These are phyloP conservation scores for Alternaria ethzedia DNA, from an alignment of 2,329 filamentous ascomycete genomes.

Conservation along the genomic window DNA sequence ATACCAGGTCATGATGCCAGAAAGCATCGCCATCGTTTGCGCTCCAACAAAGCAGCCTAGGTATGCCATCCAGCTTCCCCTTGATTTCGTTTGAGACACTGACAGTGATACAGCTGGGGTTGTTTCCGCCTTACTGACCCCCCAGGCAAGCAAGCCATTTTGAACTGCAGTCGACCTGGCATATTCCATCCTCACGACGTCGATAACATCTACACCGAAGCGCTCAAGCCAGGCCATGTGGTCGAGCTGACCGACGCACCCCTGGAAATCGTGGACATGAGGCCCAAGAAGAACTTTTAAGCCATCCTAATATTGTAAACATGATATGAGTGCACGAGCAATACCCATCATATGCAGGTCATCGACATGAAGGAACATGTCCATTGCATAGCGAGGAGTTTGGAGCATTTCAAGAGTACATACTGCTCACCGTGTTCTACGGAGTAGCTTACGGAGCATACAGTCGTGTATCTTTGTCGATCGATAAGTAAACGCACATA, in stretches of 20 bases:
- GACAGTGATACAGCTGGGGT: slow-evolving; percentile 69
- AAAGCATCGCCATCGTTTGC: slow-evolving; percentile 96
- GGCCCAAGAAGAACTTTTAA: slow-evolving; percentile 35
- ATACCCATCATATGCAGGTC: neutral
- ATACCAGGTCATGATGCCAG: slow-evolving; percentile 95
- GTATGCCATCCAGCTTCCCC: slow-evolving; percentile 59
- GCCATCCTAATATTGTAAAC: neutral
- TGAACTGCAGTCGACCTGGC: slow-evolving; percentile 76
- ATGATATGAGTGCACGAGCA: neutral
- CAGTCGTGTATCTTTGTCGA: neutral
- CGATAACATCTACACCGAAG: slow-evolving; percentile 78
- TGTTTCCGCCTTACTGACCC: slow-evolving; percentile 94
- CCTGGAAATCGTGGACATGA: slow-evolving; percentile 71
- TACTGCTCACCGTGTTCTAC: neutral
- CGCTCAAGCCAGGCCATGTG: slow-evolving; percentile 64
- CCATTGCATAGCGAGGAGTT: slow-evolving; percentile 13
- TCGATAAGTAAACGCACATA: neutral
- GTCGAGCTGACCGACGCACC: slow-evolving; percentile 62
- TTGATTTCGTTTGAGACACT: neutral
- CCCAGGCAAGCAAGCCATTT: slow-evolving; percentile 83
- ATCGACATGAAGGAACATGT: neutral
- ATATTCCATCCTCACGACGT: slow-evolving; percentile 82
- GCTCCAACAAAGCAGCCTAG: slow-evolving; percentile 80
- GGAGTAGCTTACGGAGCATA: neutral
- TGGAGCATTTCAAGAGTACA: neutral